Evolutionary conservation across 192 early-diverging fungal genomes (phyloP).

Genomic region (Rhizophagus clarus): DNA sequence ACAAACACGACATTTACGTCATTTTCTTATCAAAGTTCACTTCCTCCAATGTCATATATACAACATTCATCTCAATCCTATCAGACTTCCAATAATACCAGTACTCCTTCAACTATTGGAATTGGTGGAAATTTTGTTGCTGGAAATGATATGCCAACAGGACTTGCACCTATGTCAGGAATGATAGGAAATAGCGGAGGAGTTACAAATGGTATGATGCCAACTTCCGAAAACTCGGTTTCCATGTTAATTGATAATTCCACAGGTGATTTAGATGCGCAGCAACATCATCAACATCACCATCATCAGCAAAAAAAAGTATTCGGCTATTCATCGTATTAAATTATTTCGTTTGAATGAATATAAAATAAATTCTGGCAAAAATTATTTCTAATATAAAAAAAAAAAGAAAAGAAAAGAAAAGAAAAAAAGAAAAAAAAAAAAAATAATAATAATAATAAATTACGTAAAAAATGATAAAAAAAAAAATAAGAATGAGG

Average conservation of each 20-base stretch:
- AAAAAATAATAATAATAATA: neutral
- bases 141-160: neutral
- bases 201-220: neutral
- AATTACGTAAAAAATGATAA: neutral
- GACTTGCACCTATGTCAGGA: neutral
- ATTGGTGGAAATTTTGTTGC: neutral
- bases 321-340: neutral
- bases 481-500: neutral
- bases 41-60: neutral
- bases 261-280: neutral
- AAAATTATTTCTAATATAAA: neutral
- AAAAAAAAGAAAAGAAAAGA: too few species aligned
- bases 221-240: neutral
- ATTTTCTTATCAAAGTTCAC: neutral
- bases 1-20: neutral
- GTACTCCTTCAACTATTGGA: neutral
- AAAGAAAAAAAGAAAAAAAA: too few species aligned
- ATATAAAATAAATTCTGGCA: neutral
- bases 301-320: neutral
- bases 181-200: neutral
- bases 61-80: slow-evolving; percentile 2
- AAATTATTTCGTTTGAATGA: neutral
- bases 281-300: neutral
- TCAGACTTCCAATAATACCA: slow-evolving; percentile 12
- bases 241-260: neutral